Percentiles rank a stretch among this genome's conserved stretches.
Conservation (phyloP, 768 basidiomycete genomes). For the Strobilomyces dryophilus region DNA sequence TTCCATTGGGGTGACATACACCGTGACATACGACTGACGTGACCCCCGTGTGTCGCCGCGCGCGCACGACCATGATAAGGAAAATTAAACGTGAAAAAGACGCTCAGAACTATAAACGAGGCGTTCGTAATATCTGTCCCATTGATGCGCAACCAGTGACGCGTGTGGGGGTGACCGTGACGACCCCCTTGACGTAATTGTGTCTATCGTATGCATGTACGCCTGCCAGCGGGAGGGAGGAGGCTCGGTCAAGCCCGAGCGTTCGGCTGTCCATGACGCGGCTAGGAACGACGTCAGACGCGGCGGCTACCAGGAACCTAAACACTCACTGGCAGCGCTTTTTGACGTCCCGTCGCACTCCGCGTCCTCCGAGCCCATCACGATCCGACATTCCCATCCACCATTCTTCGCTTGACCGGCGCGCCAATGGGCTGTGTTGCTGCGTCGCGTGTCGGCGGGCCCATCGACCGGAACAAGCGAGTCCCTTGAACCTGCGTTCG, state of each 20-base stretch:
- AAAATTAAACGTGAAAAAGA: background rate
- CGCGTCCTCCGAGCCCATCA: background rate
- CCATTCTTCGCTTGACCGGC: background rate
- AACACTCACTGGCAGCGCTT: too few species aligned
- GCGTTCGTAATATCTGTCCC: background rate
- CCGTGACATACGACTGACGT: background rate
- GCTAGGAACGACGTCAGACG: too few species aligned
- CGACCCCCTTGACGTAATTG: background rate
- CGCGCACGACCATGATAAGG: background rate
- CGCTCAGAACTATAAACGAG: background rate
- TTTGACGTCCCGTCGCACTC: background rate
- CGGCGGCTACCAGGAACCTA: too few species aligned
- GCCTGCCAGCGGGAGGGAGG: too few species aligned
- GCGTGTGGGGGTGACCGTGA: background rate
- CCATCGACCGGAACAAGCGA: background rate
- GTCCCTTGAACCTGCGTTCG: background rate
- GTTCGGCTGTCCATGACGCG: too few species aligned
- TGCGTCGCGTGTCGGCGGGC: background rate
- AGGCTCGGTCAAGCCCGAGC: too few species aligned
- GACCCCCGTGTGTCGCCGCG: background rate
- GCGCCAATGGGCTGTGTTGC: constrained; percentile 2
- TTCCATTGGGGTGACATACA: background rate
- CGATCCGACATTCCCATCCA: background rate
- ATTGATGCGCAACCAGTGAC: background rate
- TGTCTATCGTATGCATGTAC: too few species aligned